Evolutionary conservation across 78 protist species (phyloP), one percentile per base, ranked within the genome.

Genomic region (Trichosphaerium sp.): DNA sequence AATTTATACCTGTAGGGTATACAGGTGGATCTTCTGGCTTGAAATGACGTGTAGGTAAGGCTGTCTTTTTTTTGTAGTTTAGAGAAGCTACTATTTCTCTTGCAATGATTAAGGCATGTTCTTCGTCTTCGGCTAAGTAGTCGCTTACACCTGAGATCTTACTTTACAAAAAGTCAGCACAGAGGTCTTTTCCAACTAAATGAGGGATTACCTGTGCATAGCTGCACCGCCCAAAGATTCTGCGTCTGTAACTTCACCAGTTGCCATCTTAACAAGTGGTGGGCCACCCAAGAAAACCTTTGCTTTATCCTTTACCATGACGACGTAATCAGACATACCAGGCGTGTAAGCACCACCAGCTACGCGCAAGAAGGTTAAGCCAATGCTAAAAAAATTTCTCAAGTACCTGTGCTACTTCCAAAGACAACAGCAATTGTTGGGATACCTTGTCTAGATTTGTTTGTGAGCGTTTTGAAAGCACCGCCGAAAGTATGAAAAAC

Each of bases 311-410:
- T 70, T 60, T 21, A 70, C 75, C 18, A 70, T 32, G 14, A 70
- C 11, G 28, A 18, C n/a, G 32, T 70, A 59, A 54, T 57, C 64
- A 34, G 39, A 21, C 75, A 70, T 70, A n/a, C 69, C 75, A 28
- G 75, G 75, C 23, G 10, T n/a, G 15, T 70, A 70, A 18, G 75
- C 75, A 32, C 75, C 75, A 31, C 75, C 75, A 1, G 78, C 70
- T 21, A 47, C 51, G 51, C 21, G 51, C 18, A 18, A 18, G 21
- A 21, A 47, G 18, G 18, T 47, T 21, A 47, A 47, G 21, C 21
- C 51, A 21, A n/a, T 47, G 51, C 21, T 21, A 21, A 47, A n/a
- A n/a, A n/a, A 21, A 47, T 47, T 47, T 47, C 21, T 47, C 35
- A 18, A 18, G 18, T 44, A 18, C 18, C 18, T 28, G 78, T 70